A percentile compares a stretch with the other conserved stretches of the same genome.
These are phyloP conservation scores for Plicaturopsis crispa DNA, from an alignment of 768 basidiomycete species.

Conservation along the genomic window DNA sequence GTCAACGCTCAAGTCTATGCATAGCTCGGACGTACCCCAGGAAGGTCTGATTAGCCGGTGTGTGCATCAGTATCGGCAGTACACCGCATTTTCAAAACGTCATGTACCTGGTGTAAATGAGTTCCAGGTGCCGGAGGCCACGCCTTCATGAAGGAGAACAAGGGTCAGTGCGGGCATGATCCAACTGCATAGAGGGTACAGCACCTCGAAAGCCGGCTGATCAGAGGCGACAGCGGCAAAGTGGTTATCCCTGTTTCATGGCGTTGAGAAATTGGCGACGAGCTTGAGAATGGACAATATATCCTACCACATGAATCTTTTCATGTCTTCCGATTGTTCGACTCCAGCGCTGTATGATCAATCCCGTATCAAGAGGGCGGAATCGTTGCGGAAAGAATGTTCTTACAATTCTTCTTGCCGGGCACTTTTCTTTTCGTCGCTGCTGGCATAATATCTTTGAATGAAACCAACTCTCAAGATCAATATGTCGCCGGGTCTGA, in stretches of 20 bases:
- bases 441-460: conserved; percentile 39
- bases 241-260: conserved; percentile 52
- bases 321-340: conserved; percentile 64
- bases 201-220: conserved; percentile 57
- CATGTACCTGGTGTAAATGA: conserved; percentile 49
- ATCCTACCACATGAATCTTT: conserved; percentile 59
- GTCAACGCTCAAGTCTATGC: too few species aligned
- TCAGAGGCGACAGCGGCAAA: conserved; percentile 66
- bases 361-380: conserved; percentile 2
- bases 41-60: conserved; percentile 48
- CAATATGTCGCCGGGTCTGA: conserved; percentile 53
- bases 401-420: too few species aligned
- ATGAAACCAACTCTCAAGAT: conserved; percentile 57
- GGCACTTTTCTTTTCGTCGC: too few species aligned
- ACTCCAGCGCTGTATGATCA: conserved; percentile 48
- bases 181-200: neutral
- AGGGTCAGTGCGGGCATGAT: conserved; percentile 2
- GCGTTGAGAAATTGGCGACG: neutral
- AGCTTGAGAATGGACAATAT: neutral
- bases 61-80: too few species aligned
- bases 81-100: too few species aligned
- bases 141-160: conserved; percentile 25
- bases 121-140: conserved; percentile 44
- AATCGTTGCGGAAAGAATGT: neutral
- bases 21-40: conserved; percentile 37